A percentile compares a stretch with the other conserved stretches of the same genome.
phyloP scores from a whole-genome alignment of 2,329 filamentous ascomycete genomes.

The Penicillium glabrum region DNA sequence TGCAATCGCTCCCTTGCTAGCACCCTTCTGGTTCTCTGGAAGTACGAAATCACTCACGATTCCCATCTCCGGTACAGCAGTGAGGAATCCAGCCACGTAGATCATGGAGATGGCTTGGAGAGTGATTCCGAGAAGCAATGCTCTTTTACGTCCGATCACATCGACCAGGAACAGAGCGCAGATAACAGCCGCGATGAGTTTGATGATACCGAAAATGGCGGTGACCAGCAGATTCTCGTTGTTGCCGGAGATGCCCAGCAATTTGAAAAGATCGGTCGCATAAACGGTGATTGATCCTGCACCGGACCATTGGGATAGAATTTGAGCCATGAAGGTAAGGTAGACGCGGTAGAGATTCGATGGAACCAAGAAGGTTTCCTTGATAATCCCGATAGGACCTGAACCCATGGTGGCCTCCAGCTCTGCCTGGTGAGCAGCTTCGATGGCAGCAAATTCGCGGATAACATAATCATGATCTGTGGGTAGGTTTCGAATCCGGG shows the following conservation, averaged over 20 bases:
- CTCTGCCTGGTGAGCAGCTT: conserved; percentile 66
- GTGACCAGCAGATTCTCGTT: conserved; percentile 71
- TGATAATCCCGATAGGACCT: conserved; percentile 63
- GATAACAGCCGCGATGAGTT: conserved; percentile 64
- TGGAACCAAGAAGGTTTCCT: conserved; percentile 66
- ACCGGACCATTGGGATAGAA: conserved; percentile 74
- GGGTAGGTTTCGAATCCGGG: conserved; percentile 58
- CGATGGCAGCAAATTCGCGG: conserved; percentile 64
- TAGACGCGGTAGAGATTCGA: conserved; percentile 72
- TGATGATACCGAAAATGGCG: conserved; percentile 73
- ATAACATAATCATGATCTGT: conserved; percentile 61
- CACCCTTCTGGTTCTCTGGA: conserved; percentile 50
- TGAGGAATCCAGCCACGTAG: conserved; percentile 63
- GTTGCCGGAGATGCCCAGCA: conserved; percentile 68
- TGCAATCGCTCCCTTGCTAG: conserved; percentile 64
- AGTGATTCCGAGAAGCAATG: conserved; percentile 60
- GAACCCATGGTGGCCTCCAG: conserved; percentile 68
- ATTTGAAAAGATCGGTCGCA: conserved; percentile 69
- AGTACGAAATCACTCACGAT: conserved; percentile 52
- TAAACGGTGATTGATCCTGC: conserved; percentile 75
- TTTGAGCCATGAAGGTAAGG: conserved; percentile 66
- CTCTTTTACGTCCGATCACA: conserved; percentile 71
- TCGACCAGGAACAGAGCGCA: conserved; percentile 80
- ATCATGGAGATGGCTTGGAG: conserved; percentile 62
- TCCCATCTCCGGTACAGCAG: conserved; percentile 58